phyloP scores from a whole-genome alignment of 305 asterid species.

The Ilex paraguariensis region DNA sequence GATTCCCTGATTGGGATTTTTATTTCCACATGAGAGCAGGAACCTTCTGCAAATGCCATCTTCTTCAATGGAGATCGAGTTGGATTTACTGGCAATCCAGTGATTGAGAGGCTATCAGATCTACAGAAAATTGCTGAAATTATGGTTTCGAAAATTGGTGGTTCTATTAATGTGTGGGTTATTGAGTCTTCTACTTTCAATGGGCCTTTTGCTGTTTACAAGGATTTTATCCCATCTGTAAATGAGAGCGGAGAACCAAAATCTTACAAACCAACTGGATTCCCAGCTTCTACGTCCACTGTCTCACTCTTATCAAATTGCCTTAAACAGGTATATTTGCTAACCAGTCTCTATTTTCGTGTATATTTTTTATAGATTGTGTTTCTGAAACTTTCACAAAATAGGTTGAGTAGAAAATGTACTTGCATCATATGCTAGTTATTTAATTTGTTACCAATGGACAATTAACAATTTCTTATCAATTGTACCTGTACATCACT shows the following conservation, averaged over 20 bases:
- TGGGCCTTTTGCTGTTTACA: conserved; percentile 86
- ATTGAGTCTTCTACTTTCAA: conserved; percentile 74
- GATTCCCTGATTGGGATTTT: conserved; percentile 1
- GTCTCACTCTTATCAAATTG: conserved; percentile 63
- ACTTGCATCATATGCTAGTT: too few species aligned
- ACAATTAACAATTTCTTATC: too few species aligned
- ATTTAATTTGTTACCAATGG: too few species aligned
- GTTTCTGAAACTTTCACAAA: neutral
- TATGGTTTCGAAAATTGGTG: conserved; percentile 76
- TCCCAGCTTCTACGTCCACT: conserved; percentile 78
- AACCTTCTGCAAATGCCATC: conserved; percentile 80
- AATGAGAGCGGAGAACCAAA: conserved; percentile 81
- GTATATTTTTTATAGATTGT: conserved; percentile 6
- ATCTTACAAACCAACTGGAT: conserved; percentile 66
- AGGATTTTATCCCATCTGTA: conserved; percentile 75
- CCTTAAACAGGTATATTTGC: conserved; percentile 56
- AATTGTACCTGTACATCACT: too few species aligned
- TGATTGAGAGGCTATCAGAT: conserved; percentile 84
- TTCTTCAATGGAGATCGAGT: conserved; percentile 85
- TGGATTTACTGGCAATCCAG: conserved; percentile 71
- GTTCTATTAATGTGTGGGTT: conserved; percentile 79
- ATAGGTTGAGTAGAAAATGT: too few species aligned
- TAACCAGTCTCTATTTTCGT: conserved; percentile 1
- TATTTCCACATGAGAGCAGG: conserved; percentile 33
- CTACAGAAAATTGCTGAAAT: conserved; percentile 63